Percentiles rank a stretch among this genome's conserved stretches.
phyloP scores from a whole-genome alignment of 2,329 filamentous ascomycete genomes.

The Fusarium sp. region DNA sequence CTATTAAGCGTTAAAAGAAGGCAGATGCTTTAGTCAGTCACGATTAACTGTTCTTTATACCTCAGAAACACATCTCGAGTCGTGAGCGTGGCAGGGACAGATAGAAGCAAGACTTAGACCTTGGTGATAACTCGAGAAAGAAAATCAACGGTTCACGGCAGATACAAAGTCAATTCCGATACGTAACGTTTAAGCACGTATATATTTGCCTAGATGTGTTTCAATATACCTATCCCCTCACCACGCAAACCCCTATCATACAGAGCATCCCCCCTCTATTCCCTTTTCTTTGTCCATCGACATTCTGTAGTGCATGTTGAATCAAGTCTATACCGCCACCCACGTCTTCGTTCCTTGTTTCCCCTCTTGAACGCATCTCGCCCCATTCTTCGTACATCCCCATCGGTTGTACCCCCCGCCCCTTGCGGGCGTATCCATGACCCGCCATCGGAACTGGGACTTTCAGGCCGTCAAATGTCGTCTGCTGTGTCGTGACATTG shows the following conservation, averaged over 20 bases:
- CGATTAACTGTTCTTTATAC: constrained; percentile 49
- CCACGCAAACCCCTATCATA: not conserved
- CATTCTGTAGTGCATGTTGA: constrained; percentile 1
- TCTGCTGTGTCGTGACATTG: not conserved
- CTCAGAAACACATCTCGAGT: constrained; percentile 62
- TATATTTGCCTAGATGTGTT: not conserved
- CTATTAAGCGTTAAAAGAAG: constrained; percentile 31
- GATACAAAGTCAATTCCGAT: constrained; percentile 13
- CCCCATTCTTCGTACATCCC: not conserved
- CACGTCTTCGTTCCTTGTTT: not conserved
- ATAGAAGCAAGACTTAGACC: constrained; percentile 63
- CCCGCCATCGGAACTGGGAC: not conserved
- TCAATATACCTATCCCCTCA: not conserved
- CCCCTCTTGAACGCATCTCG: not conserved
- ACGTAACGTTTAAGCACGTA: too few species aligned
- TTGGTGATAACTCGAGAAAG: constrained; percentile 64
- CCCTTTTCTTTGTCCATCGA: not conserved
- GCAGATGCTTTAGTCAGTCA: constrained; percentile 51
- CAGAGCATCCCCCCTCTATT: not conserved
- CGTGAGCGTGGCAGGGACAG: constrained; percentile 59
- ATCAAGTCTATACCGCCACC: constrained; percentile 7
- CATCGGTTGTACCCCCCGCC: not conserved
- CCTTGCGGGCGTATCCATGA: not conserved
- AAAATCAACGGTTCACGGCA: too few species aligned
- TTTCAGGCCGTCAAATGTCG: not conserved